Base-by-base conservation (phyloP, 208 protist species). In the Acanthamoeba royreba region DNA sequence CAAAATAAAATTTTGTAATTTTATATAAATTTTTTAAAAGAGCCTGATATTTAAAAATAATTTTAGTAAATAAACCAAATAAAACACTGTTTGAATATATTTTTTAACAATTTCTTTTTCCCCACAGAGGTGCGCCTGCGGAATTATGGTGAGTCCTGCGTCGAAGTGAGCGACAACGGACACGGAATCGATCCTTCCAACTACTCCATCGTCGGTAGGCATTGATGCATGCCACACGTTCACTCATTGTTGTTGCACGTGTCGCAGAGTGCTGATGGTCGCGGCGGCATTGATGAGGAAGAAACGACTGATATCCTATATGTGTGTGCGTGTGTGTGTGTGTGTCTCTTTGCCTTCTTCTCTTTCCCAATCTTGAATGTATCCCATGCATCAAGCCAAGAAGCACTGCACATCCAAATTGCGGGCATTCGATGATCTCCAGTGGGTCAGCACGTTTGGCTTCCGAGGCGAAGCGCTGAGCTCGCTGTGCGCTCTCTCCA, bases 381-480 rank as follows among this genome's bases (percentile, higher is more conserved):
- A 94, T 38, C 47, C 11, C n/a, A n/a, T n/a, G n/a, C n/a, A n/a
- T n/a, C n/a, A 91, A 38, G 95, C 97, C 40, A 95, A 98, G 0
- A 93, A 94, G 89, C 93, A 98, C 66, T 85, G 94, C 40, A 98
- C 97, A n/a, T 97, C 95, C 0, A 98, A 98, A 87, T 19, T 98
- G 22, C 15, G 83, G 11, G 43, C 58, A 0, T 99, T 98, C 94
- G 53, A 94, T 13, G 98, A 99, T 79, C 47, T 98, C 4, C 15
- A 94, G 31, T 85, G 17, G 4, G 93, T 99, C 9, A 25, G 9
- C 22, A 98, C 98, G 2, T 99, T 98, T 95, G 99, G 99, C 19
- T 99, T 99, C 94, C 96, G 99, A 31, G 99, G 99, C 1, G 99
- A 99, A 94, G 99, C 99, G n/a, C 95, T 99, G 38, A 97, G 98